These are phyloP conservation scores for Microascus cirrosus DNA, from an alignment of 2,329 filamentous ascomycete species.

Conservation along the genomic window DNA sequence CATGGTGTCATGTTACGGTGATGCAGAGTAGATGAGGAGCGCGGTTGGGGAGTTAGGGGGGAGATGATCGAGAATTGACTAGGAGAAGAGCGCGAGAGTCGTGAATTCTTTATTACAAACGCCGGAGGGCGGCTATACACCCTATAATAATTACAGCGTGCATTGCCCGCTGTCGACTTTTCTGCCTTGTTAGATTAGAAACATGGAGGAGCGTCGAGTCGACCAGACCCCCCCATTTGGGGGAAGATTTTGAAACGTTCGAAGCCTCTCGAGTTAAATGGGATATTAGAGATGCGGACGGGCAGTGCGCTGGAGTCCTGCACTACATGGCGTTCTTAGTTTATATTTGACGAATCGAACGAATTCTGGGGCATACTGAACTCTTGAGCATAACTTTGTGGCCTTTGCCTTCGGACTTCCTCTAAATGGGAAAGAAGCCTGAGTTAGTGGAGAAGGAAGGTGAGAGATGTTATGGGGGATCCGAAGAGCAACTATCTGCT, in stretches of 20 bases:
- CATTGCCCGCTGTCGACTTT: neutral
- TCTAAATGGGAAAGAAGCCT: too few species aligned
- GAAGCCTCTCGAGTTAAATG: neutral
- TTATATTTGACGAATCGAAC: neutral
- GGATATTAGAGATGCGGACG: neutral
- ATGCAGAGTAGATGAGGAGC: conserved; percentile 1
- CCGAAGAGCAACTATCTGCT: too few species aligned
- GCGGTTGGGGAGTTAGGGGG: neutral
- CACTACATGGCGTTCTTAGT: neutral
- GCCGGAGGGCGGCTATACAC: neutral
- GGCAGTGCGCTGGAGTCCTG: neutral
- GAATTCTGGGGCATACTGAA: neutral
- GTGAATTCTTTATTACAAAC: neutral
- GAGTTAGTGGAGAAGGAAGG: too few species aligned
- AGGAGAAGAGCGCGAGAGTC: neutral
- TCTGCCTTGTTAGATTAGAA: neutral
- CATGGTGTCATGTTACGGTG: conserved; percentile 25
- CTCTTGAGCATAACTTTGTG: too few species aligned
- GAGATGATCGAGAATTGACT: neutral
- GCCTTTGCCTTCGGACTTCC: too few species aligned
- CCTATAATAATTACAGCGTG: neutral
- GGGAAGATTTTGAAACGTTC: neutral
- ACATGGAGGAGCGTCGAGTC: neutral
- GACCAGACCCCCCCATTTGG: neutral
- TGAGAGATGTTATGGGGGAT: too few species aligned